These are phyloP conservation scores for Cordyceps javanica DNA, from an alignment of 2,329 filamentous ascomycete species.

Conservation along the genomic window DNA sequence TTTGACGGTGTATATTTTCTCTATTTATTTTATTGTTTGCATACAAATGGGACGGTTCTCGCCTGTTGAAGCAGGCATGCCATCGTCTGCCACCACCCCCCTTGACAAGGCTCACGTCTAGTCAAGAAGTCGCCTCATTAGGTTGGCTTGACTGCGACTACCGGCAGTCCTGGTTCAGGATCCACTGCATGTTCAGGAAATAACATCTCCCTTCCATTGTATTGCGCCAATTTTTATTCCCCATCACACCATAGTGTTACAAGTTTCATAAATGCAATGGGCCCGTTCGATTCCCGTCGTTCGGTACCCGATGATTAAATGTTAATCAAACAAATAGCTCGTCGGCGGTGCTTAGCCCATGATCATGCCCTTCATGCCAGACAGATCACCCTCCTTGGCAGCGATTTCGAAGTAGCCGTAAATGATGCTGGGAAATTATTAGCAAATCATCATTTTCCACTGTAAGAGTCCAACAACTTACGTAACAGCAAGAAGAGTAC, in stretches of 20 bases:
- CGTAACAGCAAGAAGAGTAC: conserved; percentile 97
- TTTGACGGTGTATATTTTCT: conserved; percentile 10
- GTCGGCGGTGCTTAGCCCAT: conserved; percentile 50
- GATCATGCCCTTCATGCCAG: conserved; percentile 69
- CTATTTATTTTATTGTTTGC: conserved; percentile 10
- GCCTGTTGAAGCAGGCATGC: background rate
- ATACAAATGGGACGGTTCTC: conserved; percentile 11
- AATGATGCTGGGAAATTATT: conserved; percentile 68
- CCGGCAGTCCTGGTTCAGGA: background rate
- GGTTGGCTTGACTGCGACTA: background rate
- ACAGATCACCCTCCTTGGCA: conserved; percentile 94
- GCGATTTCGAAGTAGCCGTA: conserved; percentile 99
- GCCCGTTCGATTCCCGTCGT: conserved; percentile 3
- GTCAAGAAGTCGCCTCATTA: conserved; percentile 5
- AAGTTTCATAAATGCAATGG: conserved; percentile 12
- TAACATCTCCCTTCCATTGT: conserved; percentile 10
- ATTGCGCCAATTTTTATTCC: conserved; percentile 12
- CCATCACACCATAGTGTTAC: conserved; percentile 13
- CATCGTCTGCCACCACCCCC: conserved; percentile 7
- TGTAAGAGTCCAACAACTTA: conserved; percentile 47
- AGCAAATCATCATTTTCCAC: conserved; percentile 19
- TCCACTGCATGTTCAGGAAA: conserved; percentile 6
- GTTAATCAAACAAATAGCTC: conserved; percentile 8
- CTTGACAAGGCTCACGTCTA: background rate
- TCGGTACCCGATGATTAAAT: conserved; percentile 8